Evolutionary conservation across 257 asterid genomes (phyloP), one percentile per base, ranked within the genome.

Genomic region (Vinca minor): DNA sequence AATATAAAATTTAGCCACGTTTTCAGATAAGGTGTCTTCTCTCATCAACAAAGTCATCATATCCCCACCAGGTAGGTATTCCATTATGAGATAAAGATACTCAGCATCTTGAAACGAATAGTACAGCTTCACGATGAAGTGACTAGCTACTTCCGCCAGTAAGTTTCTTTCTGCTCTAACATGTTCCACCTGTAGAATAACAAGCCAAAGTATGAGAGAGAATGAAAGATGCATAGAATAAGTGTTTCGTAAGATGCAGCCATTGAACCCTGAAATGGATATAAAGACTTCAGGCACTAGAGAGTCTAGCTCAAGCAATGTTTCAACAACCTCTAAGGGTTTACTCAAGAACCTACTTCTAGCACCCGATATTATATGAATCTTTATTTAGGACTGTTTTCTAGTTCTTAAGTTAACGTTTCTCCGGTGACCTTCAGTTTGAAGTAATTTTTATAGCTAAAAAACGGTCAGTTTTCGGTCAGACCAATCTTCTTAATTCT

Each of bases 21-120:
- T 72, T 84, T 91, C 98, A 62, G 95, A 74, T 71, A 91, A 81
- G 42, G 84, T 88, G 77, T 88, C 95, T 65, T 89, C 95, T 75
- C 98, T 84, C 88, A 92, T 92, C 75, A 92, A 84, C 76, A 92
- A 83, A 69, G 95, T 89, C 98, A 92, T 89, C 95, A 89, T 85
- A 71, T 92, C 98, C 50, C 98, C 96, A 38, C 98, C 98, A 74
- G 96, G 98, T 62, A 92, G 93, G 74, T 92, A 89, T 74, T 92
- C 98, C 98, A 92, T 92, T 73, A 92, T 82, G 50, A 91, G 95
- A 73, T 91, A 91, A 50, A 91, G 78, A 75, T 91, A 83, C 60
- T 91, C 98, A 29, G 86, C 83, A 91, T 91, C 98, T 84, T 91
- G 98, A 69, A 91, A 91, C 52, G 98, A 91, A 84, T 91, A 91